phyloP scores from a whole-genome alignment of 768 basidiomycete genomes.

The Grammothele lineata region DNA sequence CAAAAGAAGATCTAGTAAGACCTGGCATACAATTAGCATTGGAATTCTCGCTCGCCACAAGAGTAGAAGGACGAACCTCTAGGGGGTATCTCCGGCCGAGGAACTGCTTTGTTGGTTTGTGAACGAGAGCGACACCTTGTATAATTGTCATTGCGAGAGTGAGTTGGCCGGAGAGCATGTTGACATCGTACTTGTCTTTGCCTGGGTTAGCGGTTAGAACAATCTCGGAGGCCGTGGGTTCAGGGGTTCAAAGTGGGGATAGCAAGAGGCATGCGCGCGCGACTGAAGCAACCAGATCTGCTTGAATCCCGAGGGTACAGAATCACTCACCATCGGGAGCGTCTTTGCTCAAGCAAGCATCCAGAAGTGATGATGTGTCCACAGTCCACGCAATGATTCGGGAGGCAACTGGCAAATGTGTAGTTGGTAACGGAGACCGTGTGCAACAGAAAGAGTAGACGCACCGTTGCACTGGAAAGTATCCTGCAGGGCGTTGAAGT shows the following conservation, averaged over 20 bases:
- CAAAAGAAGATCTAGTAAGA: conserved; percentile 67
- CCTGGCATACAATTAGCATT: conserved; percentile 35
- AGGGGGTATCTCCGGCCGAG: conserved; percentile 64
- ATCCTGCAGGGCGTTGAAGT: conserved; percentile 66
- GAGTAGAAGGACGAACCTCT: conserved; percentile 45
- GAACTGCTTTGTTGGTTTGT: conserved; percentile 60
- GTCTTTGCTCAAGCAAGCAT: conserved; percentile 41
- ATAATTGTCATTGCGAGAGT: conserved; percentile 60
- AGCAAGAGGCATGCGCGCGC: no score
- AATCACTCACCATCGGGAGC: conserved; percentile 38
- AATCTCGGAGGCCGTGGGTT: not conserved
- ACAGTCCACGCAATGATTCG: conserved; percentile 63
- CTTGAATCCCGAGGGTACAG: conserved; percentile 3
- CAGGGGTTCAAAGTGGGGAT: no score
- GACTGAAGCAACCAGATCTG: no score
- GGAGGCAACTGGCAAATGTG: conserved; percentile 52
- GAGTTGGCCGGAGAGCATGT: conserved; percentile 47
- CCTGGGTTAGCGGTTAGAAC: conserved; percentile 26
- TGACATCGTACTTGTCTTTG: conserved; percentile 45
- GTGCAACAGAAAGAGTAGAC: conserved; percentile 22
- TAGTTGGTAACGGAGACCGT: not conserved
- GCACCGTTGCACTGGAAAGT: conserved; percentile 81
- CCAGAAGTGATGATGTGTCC: conserved; percentile 44
- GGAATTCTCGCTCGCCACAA: not conserved
- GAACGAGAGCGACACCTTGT: conserved; percentile 73